Conservation (phyloP, 192 early-diverging fungal genomes). For the Mortierella alpina region DNA sequence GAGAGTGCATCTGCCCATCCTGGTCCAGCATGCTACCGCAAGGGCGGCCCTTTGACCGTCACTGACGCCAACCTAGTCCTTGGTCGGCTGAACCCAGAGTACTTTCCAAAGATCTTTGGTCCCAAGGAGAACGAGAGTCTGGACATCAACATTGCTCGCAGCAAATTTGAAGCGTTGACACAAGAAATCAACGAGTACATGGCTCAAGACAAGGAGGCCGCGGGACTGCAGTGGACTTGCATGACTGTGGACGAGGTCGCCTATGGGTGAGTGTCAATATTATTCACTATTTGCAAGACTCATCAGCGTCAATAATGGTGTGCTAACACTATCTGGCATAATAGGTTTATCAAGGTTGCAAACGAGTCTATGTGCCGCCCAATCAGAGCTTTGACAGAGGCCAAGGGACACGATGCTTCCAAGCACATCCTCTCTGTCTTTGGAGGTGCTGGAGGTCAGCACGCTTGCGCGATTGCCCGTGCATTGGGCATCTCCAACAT, state of each 20-base stretch:
- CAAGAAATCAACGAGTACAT: slow-evolving; percentile 70
- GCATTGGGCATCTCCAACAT: slow-evolving; percentile 87
- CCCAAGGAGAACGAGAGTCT: slow-evolving; percentile 82
- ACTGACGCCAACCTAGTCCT: slow-evolving; percentile 95
- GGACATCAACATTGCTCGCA: slow-evolving; percentile 70
- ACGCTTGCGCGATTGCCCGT: slow-evolving; percentile 93
- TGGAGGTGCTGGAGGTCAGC: slow-evolving; percentile 96
- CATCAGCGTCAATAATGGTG: background rate
- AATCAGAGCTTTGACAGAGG: slow-evolving; percentile 92
- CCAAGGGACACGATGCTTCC: slow-evolving; percentile 87
- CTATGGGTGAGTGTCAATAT: slow-evolving; percentile 64
- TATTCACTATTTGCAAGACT: background rate
- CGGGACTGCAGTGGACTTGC: slow-evolving; percentile 17
- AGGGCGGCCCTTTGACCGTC: slow-evolving; percentile 91
- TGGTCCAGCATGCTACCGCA: slow-evolving; percentile 95
- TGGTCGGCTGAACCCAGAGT: slow-evolving; percentile 83
- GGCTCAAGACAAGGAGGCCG: slow-evolving; percentile 36
- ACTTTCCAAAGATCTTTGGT: slow-evolving; percentile 97
- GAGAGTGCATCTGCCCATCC: slow-evolving; percentile 94
- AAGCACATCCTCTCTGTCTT: slow-evolving; percentile 91
- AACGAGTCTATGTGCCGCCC: slow-evolving; percentile 98
- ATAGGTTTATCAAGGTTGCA: slow-evolving; percentile 89
- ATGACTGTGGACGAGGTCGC: slow-evolving; percentile 90
- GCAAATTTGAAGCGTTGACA: slow-evolving; percentile 75
- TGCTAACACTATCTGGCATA: background rate